phyloP scores from a whole-genome alignment of 1,284 basidiomycete species.

The Ceratobasidium sp. region DNA sequence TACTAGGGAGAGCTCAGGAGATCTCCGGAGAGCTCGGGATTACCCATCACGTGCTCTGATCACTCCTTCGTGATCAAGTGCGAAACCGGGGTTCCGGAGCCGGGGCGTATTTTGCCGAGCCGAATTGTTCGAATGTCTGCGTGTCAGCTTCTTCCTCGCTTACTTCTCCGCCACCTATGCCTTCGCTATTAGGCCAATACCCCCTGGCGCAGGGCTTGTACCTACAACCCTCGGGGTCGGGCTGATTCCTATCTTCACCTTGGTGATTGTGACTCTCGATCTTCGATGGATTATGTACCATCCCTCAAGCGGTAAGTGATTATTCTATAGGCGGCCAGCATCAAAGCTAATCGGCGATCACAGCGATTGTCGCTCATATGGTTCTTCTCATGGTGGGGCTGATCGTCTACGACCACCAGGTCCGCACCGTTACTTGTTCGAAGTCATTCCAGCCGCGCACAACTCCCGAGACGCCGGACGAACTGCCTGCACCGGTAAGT shows the following conservation, averaged over 20 bases:
- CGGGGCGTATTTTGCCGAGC: too few relatives aligned
- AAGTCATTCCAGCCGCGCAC: background rate
- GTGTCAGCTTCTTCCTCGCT: background rate
- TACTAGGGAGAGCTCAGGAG: too few relatives aligned
- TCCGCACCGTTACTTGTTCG: background rate
- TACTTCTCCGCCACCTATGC: background rate
- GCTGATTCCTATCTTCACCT: background rate
- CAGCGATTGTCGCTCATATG: background rate
- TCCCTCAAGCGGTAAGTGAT: background rate
- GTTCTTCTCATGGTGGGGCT: background rate
- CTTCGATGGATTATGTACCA: background rate
- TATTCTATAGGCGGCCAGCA: background rate
- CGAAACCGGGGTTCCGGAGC: too few relatives aligned
- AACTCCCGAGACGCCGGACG: background rate
- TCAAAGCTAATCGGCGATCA: background rate
- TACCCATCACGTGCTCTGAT: too few relatives aligned
- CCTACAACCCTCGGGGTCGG: background rate
- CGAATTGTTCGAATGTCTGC: background rate
- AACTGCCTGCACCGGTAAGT: background rate
- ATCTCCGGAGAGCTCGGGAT: too few relatives aligned
- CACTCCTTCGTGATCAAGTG: too few relatives aligned
- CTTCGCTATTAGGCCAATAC: background rate
- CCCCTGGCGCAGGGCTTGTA: background rate
- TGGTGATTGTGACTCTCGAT: background rate
- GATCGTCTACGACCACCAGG: background rate